These are phyloP conservation scores for Daldinia caldariorum DNA, from an alignment of 495 filamentous ascomycete genomes.

Conservation along the genomic window DNA sequence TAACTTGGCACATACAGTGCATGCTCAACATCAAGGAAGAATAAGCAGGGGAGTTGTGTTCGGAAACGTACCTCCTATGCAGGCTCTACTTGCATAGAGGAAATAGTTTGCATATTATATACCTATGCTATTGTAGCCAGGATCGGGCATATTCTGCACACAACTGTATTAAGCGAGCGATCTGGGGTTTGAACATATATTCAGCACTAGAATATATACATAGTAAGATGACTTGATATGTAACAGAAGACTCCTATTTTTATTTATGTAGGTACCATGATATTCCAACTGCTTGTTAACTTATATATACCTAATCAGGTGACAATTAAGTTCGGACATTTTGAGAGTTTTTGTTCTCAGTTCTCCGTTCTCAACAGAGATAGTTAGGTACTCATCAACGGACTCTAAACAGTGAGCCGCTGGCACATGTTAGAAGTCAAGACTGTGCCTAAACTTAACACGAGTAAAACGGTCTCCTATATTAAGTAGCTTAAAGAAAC, in stretches of 20 bases:
- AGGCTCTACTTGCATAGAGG: neutral
- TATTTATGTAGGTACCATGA: neutral
- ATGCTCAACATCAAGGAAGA: neutral
- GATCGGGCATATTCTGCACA: neutral
- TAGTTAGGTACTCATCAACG: no score
- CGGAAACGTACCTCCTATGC: neutral
- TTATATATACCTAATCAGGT: no score
- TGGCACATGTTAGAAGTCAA: neutral
- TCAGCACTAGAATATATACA: neutral
- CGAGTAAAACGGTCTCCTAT: no score
- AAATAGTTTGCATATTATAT: neutral
- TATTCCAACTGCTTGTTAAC: no score
- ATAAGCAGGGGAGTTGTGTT: neutral
- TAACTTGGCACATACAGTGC: neutral
- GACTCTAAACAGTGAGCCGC: no score
- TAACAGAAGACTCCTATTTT: neutral
- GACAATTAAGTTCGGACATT: no score
- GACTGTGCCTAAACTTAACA: neutral
- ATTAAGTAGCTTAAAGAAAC: neutral
- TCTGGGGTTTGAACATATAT: neutral
- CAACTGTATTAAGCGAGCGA: neutral
- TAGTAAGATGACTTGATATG: neutral
- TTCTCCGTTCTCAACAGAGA: no score
- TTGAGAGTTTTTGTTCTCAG: no score
- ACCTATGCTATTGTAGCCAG: neutral